Percentiles rank a stretch among this genome's conserved stretches.
Evolutionary conservation across 1,284 basidiomycete species (phyloP).

Genomic region (Boletellus deceptivus): DNA sequence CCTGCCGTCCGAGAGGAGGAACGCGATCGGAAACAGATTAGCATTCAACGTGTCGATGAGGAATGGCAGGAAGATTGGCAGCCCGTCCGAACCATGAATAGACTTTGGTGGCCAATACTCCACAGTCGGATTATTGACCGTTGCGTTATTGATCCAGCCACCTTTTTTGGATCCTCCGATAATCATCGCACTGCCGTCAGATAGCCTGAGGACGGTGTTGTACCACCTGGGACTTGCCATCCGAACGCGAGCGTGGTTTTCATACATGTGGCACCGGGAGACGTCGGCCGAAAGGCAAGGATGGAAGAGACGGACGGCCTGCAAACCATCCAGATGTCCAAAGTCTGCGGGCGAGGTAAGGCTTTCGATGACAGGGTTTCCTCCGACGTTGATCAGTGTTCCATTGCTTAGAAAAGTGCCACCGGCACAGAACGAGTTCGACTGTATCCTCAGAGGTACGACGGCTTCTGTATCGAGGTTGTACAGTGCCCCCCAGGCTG

Average conservation of each 20-base stretch:
- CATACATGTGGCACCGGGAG: slow-evolving; percentile 57
- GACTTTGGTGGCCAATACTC: slow-evolving; percentile 80
- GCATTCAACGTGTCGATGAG: slow-evolving; percentile 71
- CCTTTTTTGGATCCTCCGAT: slow-evolving; percentile 77
- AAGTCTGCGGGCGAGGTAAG: slow-evolving; percentile 68
- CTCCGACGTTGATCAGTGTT: slow-evolving; percentile 73
- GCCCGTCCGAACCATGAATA: slow-evolving; percentile 61
- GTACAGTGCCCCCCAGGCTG: slow-evolving; percentile 78
- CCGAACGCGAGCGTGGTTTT: slow-evolving; percentile 60
- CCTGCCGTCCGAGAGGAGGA: slow-evolving; percentile 67
- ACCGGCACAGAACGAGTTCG: slow-evolving; percentile 88
- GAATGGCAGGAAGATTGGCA: slow-evolving; percentile 63
- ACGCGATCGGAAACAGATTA: slow-evolving; percentile 80
- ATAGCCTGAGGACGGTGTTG: slow-evolving; percentile 63
- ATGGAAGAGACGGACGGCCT: slow-evolving; percentile 69
- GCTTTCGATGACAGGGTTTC: slow-evolving; percentile 68
- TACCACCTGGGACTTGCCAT: slow-evolving; percentile 80
- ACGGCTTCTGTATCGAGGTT: slow-evolving; percentile 63
- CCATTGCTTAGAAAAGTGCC: slow-evolving; percentile 76
- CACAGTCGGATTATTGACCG: slow-evolving; percentile 77
- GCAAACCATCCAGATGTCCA: slow-evolving; percentile 71
- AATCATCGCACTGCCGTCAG: slow-evolving; percentile 79
- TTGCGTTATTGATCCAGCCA: slow-evolving; percentile 78
- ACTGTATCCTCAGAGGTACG: slow-evolving; percentile 62
- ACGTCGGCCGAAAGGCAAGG: slow-evolving; percentile 58